phyloP scores from a whole-genome alignment of 257 asterid species.

The Solanum pimpinellifolium region DNA sequence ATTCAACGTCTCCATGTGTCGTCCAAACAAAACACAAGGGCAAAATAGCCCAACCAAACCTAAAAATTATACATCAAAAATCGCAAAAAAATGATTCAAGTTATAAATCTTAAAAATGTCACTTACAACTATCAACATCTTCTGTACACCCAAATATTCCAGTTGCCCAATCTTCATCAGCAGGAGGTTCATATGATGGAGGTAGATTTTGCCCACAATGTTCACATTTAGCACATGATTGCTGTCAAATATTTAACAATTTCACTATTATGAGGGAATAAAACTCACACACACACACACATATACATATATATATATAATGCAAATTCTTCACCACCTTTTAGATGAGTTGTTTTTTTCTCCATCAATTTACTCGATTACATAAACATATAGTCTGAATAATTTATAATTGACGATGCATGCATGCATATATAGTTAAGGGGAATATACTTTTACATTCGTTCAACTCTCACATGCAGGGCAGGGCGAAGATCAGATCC shows the following conservation, averaged over 20 bases:
- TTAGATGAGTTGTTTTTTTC: background rate
- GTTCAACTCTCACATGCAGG: background rate
- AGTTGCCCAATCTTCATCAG: conserved; percentile 67
- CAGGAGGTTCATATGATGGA: conserved; percentile 49
- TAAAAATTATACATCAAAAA: background rate
- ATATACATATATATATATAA: background rate
- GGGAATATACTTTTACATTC: background rate
- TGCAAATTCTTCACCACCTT: background rate
- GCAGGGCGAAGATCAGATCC: background rate
- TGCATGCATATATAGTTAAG: background rate
- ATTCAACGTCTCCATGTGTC: conserved; percentile 46
- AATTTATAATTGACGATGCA: background rate
- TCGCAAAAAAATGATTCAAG: background rate
- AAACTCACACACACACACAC: background rate
- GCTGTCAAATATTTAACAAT: conserved; percentile 10
- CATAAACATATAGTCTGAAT: background rate
- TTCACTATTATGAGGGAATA: background rate
- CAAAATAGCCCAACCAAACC: conserved; percentile 53
- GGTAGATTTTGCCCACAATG: conserved; percentile 70
- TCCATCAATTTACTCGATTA: background rate
- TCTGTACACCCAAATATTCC: conserved; percentile 65
- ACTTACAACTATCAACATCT: conserved; percentile 55
- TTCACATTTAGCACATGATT: conserved; percentile 44
- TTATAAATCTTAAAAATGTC: background rate
- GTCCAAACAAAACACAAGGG: conserved; percentile 64